Evolutionary conservation across 768 basidiomycete species (phyloP), one percentile per base, ranked within the genome.

Genomic region (Leucosporidium scottii): DNA sequence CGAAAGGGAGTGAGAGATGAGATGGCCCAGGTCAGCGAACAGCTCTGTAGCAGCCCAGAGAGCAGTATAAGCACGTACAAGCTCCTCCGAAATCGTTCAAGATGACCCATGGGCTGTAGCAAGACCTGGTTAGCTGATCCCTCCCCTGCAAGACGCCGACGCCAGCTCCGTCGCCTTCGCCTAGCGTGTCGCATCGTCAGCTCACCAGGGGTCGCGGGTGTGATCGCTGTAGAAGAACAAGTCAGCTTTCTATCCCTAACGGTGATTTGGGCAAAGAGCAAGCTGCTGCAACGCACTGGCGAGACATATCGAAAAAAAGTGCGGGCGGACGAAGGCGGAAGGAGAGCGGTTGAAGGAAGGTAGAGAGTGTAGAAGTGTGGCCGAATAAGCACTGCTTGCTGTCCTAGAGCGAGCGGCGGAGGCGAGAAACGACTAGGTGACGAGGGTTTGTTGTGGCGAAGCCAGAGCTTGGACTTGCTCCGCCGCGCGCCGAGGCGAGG

Each of bases 11-110:
- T 20, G 25, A 9, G 54, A 6, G n/a, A 34, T 8, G 28, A 50
- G 30, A n/a, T 0, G 39, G 27, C 20, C 61, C 21, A 62, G 49
- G 51, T 28, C 18, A 34, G 59, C 34, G 47, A 20, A 27, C 0
- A 58, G n/a, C 47, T 21, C 48, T 23, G 23, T 27, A 36, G 28
- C n/a, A 50, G n/a, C 4, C 5, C 4, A 21, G 39, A 13, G 31
- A 1, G 51, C 20, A 55, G 61, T 25, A 27, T 8, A 49, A 0
- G 12, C 4, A 70, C 67, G 54, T 34, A 68, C 64, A 65, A 66
- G 36, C 93, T 69, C 92, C 93, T 68, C 94, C 93, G 79, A 93
- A 94, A 82, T 98, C 94, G 82, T 91, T 96, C 75, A 97, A 87
- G 77, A 97, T 89, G 61, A 97, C 93, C 91, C 93, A 97, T 75